Evolutionary conservation across 2,329 filamentous ascomycete species (phyloP), one percentile per base, ranked within the genome.

Genomic region (Colletotrichum endophyticum): DNA sequence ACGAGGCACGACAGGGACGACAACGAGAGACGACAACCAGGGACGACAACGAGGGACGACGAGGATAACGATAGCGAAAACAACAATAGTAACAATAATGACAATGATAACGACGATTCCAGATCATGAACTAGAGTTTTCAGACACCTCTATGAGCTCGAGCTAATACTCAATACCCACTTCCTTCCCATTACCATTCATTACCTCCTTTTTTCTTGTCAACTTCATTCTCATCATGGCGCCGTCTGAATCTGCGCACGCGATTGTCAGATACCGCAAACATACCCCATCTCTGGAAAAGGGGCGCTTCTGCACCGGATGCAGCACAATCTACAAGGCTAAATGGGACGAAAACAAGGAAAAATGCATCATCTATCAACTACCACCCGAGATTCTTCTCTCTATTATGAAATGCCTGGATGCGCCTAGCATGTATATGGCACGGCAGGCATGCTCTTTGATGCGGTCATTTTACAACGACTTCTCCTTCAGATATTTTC

Each of bases 231-330:
- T 16, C 34, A 36, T 8, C 13, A 49, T 49, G 44, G 44, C 44
- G 44, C 11, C 11, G n/a, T 49, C n/a, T 4, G 0, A 49, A 13
- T 2, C 44, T 22, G 19, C 0, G 4, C n/a, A 49, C 11, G 11
- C n/a, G 19, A 49, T 49, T 22, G 44, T 49, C n/a, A 49, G 6
- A 22, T 49, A 49, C 44, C 44, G 44, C 44, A 13, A 2, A 22
- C 11, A 22, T 1, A n/a, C n/a, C 0, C 11, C 11, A 0, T 49
- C 11, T 6, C 19, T 1, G 19, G 8, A n/a, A n/a, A 1, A 49
- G 11, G n/a, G 44, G n/a, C 11, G n/a, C 3, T 49, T 49, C 11
- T 49, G 19, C 44, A 49, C 44, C 44, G 59, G 59, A 34, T 62
- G 25, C 28, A 62, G 9, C 28, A 36, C 30, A 62, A n/a, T 32